phyloP scores from a whole-genome alignment of 2,329 filamentous ascomycete species.

The Stromatinia cepivora region DNA sequence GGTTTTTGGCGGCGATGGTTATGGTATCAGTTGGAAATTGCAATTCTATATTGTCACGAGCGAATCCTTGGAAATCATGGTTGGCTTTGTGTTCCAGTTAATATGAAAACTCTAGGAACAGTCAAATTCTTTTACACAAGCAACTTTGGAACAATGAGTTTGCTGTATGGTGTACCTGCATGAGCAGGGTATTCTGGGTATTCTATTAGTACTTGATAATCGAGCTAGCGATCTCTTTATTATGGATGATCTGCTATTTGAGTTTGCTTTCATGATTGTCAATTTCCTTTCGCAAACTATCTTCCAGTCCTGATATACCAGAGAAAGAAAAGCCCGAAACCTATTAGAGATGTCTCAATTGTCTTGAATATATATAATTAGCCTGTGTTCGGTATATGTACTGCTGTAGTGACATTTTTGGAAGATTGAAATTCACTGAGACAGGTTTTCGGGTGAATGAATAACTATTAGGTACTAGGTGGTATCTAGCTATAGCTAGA shows the following conservation, averaged over 20 bases:
- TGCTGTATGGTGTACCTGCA: conserved; percentile 12
- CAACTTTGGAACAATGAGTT: neutral
- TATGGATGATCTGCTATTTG: neutral
- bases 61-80: neutral
- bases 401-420: neutral
- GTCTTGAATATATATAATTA: neutral
- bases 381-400: neutral
- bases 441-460: too few species aligned
- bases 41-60: neutral
- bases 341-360: conserved; percentile 2
- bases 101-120: neutral
- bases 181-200: neutral
- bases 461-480: too few species aligned
- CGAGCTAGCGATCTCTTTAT: conserved; percentile 1
- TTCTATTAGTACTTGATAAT: neutral
- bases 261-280: neutral
- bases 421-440: too few species aligned
- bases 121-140: neutral
- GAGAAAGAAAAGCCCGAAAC: neutral
- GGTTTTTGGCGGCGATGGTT: neutral
- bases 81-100: neutral
- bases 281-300: neutral
- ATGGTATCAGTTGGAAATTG: neutral
- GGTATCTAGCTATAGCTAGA: too few species aligned
- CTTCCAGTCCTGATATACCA: neutral